Evolutionary conservation across 116 monocot genomes (phyloP), one percentile per base, ranked within the genome.

Genomic region (Iris pallida): DNA sequence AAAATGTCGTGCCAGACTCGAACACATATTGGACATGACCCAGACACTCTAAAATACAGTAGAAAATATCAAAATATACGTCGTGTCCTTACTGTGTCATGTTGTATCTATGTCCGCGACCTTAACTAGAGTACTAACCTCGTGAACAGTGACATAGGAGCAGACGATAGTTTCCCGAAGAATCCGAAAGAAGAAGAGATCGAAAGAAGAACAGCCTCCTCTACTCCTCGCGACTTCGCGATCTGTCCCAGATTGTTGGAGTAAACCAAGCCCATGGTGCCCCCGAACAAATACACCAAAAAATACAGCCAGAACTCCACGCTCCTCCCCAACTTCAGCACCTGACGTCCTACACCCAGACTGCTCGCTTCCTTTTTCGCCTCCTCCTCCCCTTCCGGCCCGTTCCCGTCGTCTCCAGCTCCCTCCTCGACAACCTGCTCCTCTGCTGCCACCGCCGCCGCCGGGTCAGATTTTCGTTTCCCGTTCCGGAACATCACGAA

Each of bases 221-320:
- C 16, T 2, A 72, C 45, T 2, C 48, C 54, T 42, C 72, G 6
- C 0, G 72, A 72, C 15, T 61, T 17, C 15, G 72, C 47, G 0
- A 72, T 44, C 55, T 72, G 72, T 4, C 72, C 72, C 5, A 72
- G 10, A 41, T 72, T 72, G 42, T 72, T 72, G 0, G 63, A 63
- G 44, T 55, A 72, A 4, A 72, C 63, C 18, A 63, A 55, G 11
- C 72, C 72, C 55, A 72, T 7, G 1, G 72, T 72, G 0, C 45
- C 63, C 9, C 72, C 72, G 16, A 41, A 72, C 11, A 72, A 63
- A 64, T 72, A 63, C 44, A 72, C 72, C 44, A 43, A 51, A 53
- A 63, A 72, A 41, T 72, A 72, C 40, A 72, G 2, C 62, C 53
- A 72, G 49, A 72, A 72, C 11, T 72, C 52, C 53, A 63, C 62